phyloP scores from a whole-genome alignment of 768 basidiomycete genomes.

The Xerocomellus amylosporus region DNA sequence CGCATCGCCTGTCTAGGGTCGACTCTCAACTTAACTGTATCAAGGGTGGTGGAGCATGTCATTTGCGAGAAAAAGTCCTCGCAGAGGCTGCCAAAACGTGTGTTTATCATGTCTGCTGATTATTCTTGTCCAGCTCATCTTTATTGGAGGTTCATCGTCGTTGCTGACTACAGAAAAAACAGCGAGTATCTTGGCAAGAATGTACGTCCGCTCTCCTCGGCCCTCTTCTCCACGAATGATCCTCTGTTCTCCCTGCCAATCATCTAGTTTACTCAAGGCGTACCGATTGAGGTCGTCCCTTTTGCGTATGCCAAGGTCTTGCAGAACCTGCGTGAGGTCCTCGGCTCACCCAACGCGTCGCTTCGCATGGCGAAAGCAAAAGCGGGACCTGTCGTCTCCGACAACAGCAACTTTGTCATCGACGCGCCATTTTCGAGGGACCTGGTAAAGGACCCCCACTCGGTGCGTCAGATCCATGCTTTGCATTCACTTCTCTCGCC shows the following conservation, averaged over 20 bases:
- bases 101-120: background rate
- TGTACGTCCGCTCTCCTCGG: slow-evolving; percentile 44
- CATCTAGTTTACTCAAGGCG: slow-evolving; percentile 74
- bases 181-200: slow-evolving; percentile 75
- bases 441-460: slow-evolving; percentile 62
- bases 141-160: slow-evolving; percentile 68
- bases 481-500: background rate
- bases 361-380: slow-evolving; percentile 92
- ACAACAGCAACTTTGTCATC: slow-evolving; percentile 97
- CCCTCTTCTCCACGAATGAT: background rate
- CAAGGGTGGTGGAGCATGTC: slow-evolving; percentile 97
- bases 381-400: slow-evolving; percentile 94
- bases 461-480: slow-evolving; percentile 35
- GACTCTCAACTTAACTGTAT: slow-evolving; percentile 86
- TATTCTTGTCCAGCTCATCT: slow-evolving; percentile 42
- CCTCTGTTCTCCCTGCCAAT: background rate
- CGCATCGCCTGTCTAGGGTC: slow-evolving; percentile 50
- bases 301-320: slow-evolving; percentile 93
- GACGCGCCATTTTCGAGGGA: slow-evolving; percentile 86
- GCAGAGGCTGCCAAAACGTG: slow-evolving; percentile 92
- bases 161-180: slow-evolving; percentile 97
- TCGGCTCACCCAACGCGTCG: slow-evolving; percentile 68
- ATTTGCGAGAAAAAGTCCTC: slow-evolving; percentile 94
- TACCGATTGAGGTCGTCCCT: slow-evolving; percentile 95
- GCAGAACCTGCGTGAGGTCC: slow-evolving; percentile 55